Conservation (phyloP, 192 early-diverging fungal species). For the Coemansia sp. region DNA sequence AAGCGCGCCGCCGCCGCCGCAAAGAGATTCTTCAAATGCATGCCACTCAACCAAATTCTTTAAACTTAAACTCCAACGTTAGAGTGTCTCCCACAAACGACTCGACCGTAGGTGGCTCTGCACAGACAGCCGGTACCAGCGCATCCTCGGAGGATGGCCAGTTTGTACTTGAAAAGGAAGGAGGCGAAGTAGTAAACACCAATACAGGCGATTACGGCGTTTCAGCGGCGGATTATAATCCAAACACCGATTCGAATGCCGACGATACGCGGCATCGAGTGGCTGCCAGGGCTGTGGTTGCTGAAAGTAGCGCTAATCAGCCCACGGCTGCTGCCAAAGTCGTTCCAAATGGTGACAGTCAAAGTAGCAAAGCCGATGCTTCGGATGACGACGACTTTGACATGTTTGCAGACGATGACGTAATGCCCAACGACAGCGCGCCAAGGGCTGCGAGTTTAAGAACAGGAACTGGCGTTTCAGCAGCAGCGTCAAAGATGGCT, state of each 20-base stretch:
- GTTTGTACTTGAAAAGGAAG: conserved; percentile 33
- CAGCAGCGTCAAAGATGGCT: conserved; percentile 30
- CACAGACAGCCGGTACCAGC: not conserved
- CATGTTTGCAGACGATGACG: conserved; percentile 70
- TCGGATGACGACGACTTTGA: conserved; percentile 34
- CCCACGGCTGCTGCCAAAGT: not conserved
- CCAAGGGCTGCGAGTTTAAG: conserved; percentile 16
- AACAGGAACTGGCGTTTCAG: conserved; percentile 6
- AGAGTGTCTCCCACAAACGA: conserved; percentile 17
- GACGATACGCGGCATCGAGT: conserved; percentile 64
- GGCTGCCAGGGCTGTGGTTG: conserved; percentile 9
- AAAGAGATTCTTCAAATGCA: conserved; percentile 72
- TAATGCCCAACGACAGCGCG: not conserved
- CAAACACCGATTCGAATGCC: conserved; percentile 65
- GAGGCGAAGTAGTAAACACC: not conserved
- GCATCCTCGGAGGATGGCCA: not conserved
- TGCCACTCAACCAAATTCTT: conserved; percentile 49
- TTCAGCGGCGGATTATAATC: conserved; percentile 78
- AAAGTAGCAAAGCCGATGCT: conserved; percentile 17
- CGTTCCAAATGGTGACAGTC: conserved; percentile 6
- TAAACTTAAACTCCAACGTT: conserved; percentile 24
- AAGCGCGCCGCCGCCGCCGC: conserved; percentile 78
- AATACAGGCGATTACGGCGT: conserved; percentile 30
- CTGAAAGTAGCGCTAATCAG: not conserved
- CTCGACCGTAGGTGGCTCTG: not conserved